phyloP scores from a whole-genome alignment of 768 basidiomycete genomes.

The Mycena vitilis region DNA sequence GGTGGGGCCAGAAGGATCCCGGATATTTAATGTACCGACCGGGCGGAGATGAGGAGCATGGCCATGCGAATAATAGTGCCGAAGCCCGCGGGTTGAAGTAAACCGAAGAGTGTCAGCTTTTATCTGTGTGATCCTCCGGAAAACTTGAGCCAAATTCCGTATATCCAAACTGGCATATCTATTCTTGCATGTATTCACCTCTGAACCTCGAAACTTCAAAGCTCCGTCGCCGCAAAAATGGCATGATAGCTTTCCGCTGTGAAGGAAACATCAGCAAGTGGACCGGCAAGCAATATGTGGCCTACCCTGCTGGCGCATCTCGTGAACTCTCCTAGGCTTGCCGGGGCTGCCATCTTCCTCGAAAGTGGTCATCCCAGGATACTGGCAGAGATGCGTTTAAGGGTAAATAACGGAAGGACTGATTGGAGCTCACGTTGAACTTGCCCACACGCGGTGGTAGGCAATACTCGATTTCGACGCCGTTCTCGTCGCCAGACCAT shows the following conservation, averaged over 20 bases:
- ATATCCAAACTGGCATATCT: too few species aligned
- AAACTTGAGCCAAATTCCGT: too few species aligned
- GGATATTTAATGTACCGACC: too few species aligned
- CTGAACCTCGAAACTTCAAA: conserved; percentile 1
- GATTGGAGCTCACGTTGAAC: conserved; percentile 40
- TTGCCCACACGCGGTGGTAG: conserved; percentile 42
- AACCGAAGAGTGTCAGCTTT: too few species aligned
- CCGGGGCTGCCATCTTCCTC: conserved; percentile 34
- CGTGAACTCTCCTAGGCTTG: conserved; percentile 15
- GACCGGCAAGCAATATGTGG: neutral
- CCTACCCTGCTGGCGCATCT: conserved; percentile 33
- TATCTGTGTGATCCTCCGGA: too few species aligned
- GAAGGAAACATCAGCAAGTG: neutral
- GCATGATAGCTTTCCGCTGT: conserved; percentile 36
- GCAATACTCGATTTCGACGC: conserved; percentile 50
- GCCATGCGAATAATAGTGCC: too few species aligned
- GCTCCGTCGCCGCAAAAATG: conserved; percentile 30
- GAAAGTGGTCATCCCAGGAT: conserved; percentile 21
- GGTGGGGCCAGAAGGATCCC: too few species aligned
- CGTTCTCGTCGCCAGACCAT: conserved; percentile 63
- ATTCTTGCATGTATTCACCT: too few species aligned
- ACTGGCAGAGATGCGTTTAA: neutral
- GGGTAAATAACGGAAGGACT: neutral
- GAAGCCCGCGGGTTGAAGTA: too few species aligned
- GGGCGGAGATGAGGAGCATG: too few species aligned